Base-by-base conservation (phyloP, 1,139 yeast genomes). In the Yamadazyma friedrichii region DNA sequence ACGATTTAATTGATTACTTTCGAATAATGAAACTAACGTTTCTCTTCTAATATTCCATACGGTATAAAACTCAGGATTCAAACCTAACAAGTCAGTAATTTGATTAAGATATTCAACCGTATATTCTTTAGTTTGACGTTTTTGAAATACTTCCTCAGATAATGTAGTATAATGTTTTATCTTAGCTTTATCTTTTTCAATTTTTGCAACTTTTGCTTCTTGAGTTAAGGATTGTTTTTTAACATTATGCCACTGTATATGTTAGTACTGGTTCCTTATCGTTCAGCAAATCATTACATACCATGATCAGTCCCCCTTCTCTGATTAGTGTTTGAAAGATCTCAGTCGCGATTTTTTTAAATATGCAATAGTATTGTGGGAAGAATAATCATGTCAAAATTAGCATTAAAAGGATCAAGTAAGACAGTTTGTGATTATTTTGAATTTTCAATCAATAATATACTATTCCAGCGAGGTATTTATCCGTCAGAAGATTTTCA, bases 1-100 rank as follows among this genome's bases (percentile, higher is more conserved):
- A 9, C 49, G 44, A 9, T 62, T 57, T 25, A 56, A 39, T 6
- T 41, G 34, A 2, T 44, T 44, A 1, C 36, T 22, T 17, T 51
- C 45, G 38, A 71, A 62, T 33, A 74, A 54, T 10, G 64, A 55
- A 5, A 54, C 38, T 25, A 91, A 62, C 2, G 86, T 79, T 49
- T 87, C 93, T 42, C 97, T 75, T 43, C 98, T 75, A 55, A 76
- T 85, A 58, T 93, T 93, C 98, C 98, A 94, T 1, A 80, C 73
- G 0, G 96, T 83, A 59, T 91, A 91, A 50, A 85, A 79, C 55
- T 94, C 98, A 0, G 97, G 97, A 53, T 91, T 89, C 44, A 77
- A 55, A 16, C 71, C 63, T 15, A 93, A 67, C 20, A 93, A 54
- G 25, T 68, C 65, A 0, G 86, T 75, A 2, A 73, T 65, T 13